A percentile compares a stretch with the other conserved stretches of the same genome.
Evolutionary conservation across 192 early-diverging fungal genomes (phyloP).

Genomic region (Backusella mclennaniae): DNA sequence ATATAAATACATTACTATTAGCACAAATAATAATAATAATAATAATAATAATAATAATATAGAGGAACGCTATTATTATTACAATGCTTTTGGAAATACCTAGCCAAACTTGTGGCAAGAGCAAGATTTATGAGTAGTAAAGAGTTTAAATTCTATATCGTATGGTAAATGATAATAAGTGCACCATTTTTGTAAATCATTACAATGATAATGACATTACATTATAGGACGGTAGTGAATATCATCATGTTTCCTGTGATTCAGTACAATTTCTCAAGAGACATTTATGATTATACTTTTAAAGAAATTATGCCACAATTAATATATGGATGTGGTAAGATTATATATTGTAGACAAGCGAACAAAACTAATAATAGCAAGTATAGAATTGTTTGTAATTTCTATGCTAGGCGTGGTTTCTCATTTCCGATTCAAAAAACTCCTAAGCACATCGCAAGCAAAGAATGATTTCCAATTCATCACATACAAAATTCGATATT

Average conservation of each 20-base stretch:
- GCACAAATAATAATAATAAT: not conserved
- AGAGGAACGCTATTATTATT: slow-evolving; percentile 42
- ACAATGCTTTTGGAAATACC: slow-evolving; percentile 51
- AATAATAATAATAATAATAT: slow-evolving; percentile 1
- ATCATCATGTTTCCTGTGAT: slow-evolving; percentile 37
- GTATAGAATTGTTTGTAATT: slow-evolving; percentile 28
- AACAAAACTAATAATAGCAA: not conserved
- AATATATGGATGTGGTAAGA: slow-evolving; percentile 28
- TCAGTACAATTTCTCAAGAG: slow-evolving; percentile 36
- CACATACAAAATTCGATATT: slow-evolving; percentile 25
- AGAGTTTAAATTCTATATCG: slow-evolving; percentile 45
- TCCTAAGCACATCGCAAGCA: slow-evolving; percentile 18
- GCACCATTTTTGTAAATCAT: not conserved
- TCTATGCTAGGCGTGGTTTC: slow-evolving; percentile 27
- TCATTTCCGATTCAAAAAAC: slow-evolving; percentile 33
- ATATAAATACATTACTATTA: not conserved
- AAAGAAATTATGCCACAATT: slow-evolving; percentile 37
- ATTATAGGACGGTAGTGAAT: slow-evolving; percentile 25
- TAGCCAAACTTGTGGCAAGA: slow-evolving; percentile 40
- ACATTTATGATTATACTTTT: slow-evolving; percentile 22
- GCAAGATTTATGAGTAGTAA: slow-evolving; percentile 45
- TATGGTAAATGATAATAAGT: slow-evolving; percentile 19
- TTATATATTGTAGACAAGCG: not conserved
- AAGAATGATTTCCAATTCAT: slow-evolving; percentile 18
- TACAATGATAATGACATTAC: not conserved